Evolutionary conservation across 176 grass and related monocot species (phyloP), one percentile per base, ranked within the genome.

Genomic region (Chloris gayana): DNA sequence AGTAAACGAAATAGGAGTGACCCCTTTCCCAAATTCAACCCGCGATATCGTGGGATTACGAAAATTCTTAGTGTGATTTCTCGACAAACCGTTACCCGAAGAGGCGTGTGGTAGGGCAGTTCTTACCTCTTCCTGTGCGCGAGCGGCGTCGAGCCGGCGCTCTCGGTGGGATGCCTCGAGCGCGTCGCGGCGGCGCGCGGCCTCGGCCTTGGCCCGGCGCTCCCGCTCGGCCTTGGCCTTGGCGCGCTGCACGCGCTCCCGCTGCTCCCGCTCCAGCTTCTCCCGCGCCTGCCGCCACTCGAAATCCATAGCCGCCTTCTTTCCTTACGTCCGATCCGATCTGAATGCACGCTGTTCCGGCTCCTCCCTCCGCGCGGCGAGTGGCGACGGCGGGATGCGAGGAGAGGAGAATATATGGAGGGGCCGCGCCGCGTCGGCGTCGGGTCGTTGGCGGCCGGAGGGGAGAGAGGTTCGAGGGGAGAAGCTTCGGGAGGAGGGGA

Each of bases 221-320:
- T 99, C 93, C 54, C 84, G 85, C 13, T 95, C 96, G 29, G 84
- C 47, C 78, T 91, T 93, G 45, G 84, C 93, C 92, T 91, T 99
- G 42, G 92, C 88, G 30, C 90, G 80, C 82, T 82, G 88, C 90
- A 86, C 85, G 35, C 92, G 82, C 67, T 93, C 96, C 84, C 83
- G 79, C 82, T 99, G 87, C 84, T 99, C 91, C 44, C 91, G 83
- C 84, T 95, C 88, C 58, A 91, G 79, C 88, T 95, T 93, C 90
- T 95, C 90, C 70, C 90, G 67, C 38, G 85, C 95, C 35, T 37
- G 76, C 25, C 90, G 79, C 79, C 93, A 62, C 82, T 99, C 96
- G 82, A 99, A 95, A 80, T 99, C 92, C 96, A 99, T 99, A 34
- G 42, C 26, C 42, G 27, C 15, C 5, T 56, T 26, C 31, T 22